Evolutionary conservation across 805 yeast genomes (phyloP).

Genomic region (Kuraishia borneana): DNA sequence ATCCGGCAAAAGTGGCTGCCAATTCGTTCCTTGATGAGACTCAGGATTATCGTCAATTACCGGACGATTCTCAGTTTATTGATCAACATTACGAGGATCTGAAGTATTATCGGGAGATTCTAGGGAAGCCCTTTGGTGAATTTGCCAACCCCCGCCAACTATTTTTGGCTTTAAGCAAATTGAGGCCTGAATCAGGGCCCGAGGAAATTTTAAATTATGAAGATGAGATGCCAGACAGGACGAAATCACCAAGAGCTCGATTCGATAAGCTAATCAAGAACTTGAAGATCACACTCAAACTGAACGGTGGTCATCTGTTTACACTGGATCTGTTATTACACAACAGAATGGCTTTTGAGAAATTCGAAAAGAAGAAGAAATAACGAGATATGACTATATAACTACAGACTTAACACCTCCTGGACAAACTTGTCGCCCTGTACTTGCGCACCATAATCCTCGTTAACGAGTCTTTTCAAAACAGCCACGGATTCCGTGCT

Average conservation of each 20-base stretch:
- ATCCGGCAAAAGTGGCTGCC: neutral
- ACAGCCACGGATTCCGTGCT: slow-evolving; percentile 27
- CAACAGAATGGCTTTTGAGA: slow-evolving; percentile 35
- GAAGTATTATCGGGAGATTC: slow-evolving; percentile 17
- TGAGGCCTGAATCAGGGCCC: slow-evolving; percentile 10
- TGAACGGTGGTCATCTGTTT: slow-evolving; percentile 50
- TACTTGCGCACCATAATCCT: slow-evolving; percentile 9
- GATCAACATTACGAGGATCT: slow-evolving; percentile 37
- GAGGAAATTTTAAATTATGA: slow-evolving; percentile 1
- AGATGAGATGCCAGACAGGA: slow-evolving; percentile 3
- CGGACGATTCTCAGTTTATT: slow-evolving; percentile 41
- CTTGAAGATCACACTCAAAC: slow-evolving; percentile 27
- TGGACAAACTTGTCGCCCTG: slow-evolving; percentile 28
- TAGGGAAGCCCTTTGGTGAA: slow-evolving; percentile 24
- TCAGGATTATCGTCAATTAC: slow-evolving; percentile 31
- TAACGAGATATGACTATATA: neutral
- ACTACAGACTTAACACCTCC: slow-evolving; percentile 27
- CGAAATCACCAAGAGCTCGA: slow-evolving; percentile 7
- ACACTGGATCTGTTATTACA: slow-evolving; percentile 46
- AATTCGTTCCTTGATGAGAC: neutral
- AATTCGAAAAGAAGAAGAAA: slow-evolving; percentile 20
- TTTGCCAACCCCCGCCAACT: slow-evolving; percentile 26
- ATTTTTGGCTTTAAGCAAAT: slow-evolving; percentile 25
- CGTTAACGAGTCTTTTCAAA: slow-evolving; percentile 24
- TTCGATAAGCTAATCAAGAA: slow-evolving; percentile 26